These are phyloP conservation scores for Cladobotryum mycophilum DNA, from an alignment of 2,329 filamentous ascomycete species.

Conservation along the genomic window DNA sequence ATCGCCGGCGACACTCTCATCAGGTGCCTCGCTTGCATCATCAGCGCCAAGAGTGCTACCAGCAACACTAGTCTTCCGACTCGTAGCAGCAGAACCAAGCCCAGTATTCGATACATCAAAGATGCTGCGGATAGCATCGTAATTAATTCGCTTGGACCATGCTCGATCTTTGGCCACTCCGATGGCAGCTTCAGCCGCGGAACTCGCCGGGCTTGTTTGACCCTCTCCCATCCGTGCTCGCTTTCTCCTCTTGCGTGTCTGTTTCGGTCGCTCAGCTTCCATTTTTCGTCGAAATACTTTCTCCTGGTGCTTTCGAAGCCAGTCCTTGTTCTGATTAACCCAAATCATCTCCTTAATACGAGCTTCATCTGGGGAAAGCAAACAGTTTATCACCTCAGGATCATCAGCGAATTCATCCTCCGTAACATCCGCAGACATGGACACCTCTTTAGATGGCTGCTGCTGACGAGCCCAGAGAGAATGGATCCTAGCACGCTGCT, in stretches of 20 bases:
- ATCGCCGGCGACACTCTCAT: constrained; percentile 31
- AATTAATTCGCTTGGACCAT: constrained; percentile 71
- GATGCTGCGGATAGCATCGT: constrained; percentile 54
- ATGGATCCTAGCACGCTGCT: constrained; percentile 49
- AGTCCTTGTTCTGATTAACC: constrained; percentile 93
- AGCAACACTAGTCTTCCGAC: constrained; percentile 35
- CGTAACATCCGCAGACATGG: constrained; percentile 59
- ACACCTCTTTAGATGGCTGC: constrained; percentile 42
- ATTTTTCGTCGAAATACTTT: constrained; percentile 71
- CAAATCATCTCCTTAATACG: constrained; percentile 85
- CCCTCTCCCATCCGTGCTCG: constrained; percentile 57
- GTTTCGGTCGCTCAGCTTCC: constrained; percentile 51
- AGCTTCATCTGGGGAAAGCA: constrained; percentile 67
- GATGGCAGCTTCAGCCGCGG: constrained; percentile 62
- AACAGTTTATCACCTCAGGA: constrained; percentile 75
- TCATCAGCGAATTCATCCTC: constrained; percentile 86
- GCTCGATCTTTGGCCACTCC: constrained; percentile 61
- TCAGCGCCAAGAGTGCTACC: constrained; percentile 31
- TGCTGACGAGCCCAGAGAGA: constrained; percentile 45
- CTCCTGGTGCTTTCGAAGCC: constrained; percentile 78
- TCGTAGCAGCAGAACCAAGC: constrained; percentile 46
- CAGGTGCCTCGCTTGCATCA: constrained; percentile 28
- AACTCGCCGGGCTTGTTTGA: constrained; percentile 58
- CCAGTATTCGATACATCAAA: constrained; percentile 44
- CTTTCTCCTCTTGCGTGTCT: constrained; percentile 49